A percentile compares a stretch with the other conserved stretches of the same genome.
These are phyloP conservation scores for Vitellaria paradoxa DNA, from an alignment of 179 eudicot genomes.

Conservation along the genomic window DNA sequence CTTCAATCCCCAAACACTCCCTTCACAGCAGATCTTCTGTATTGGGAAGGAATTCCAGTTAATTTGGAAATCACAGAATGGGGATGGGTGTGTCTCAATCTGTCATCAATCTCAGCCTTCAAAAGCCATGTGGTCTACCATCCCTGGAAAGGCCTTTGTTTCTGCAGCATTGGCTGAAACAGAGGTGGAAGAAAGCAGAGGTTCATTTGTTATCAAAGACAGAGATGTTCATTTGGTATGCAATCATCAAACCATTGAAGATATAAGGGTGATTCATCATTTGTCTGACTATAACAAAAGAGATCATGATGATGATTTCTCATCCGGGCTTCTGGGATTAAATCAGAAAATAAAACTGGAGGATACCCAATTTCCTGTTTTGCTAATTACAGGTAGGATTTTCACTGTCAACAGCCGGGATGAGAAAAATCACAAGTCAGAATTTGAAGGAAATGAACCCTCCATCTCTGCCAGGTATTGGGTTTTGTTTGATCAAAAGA, in stretches of 20 bases:
- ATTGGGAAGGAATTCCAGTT: conserved; percentile 67
- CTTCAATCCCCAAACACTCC: conserved; percentile 44
- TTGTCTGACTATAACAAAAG: conserved; percentile 18
- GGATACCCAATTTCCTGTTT: conserved; percentile 37
- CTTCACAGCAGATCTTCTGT: conserved; percentile 42
- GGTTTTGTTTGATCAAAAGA: conserved; percentile 73
- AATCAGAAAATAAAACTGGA: conserved; percentile 20
- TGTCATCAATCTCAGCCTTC: conserved; percentile 51
- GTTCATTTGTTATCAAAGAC: conserved; percentile 76
- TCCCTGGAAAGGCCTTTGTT: conserved; percentile 78
- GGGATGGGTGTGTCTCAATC: conserved; percentile 66
- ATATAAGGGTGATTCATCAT: conserved; percentile 42
- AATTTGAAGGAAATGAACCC: conserved; percentile 22
- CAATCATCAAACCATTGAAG: conserved; percentile 74
- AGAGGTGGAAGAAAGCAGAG: conserved; percentile 95
- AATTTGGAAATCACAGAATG: conserved; percentile 46
- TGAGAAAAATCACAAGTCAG: conserved; percentile 5
- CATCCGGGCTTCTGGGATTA: conserved; percentile 29
- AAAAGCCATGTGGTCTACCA: conserved; percentile 68
- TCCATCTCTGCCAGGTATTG: conserved; percentile 53
- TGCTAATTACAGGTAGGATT: conserved; percentile 64
- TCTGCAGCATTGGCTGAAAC: conserved; percentile 77
- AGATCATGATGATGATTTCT: conserved; percentile 24
- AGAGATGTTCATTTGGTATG: conserved; percentile 49
- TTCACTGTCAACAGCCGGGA: conserved; percentile 35